These are phyloP conservation scores for Fusarium brevicatenulatum DNA, from an alignment of 2,329 filamentous ascomycete genomes.

Conservation along the genomic window DNA sequence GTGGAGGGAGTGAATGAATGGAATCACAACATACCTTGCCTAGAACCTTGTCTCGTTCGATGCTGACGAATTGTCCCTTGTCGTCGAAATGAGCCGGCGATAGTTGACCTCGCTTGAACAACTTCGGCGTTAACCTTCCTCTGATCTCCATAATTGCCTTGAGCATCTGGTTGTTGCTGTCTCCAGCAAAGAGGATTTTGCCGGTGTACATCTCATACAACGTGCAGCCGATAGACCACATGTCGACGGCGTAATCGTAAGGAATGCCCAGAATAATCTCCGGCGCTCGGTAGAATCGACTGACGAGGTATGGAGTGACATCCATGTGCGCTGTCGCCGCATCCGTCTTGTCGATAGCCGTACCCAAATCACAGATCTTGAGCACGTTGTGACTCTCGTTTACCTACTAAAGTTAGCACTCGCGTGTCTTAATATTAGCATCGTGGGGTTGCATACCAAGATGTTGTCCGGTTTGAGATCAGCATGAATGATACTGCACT, in stretches of 20 bases:
- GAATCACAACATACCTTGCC: conserved; percentile 71
- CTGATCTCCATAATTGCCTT: conserved; percentile 95
- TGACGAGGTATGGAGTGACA: conserved; percentile 93
- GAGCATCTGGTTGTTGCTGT: conserved; percentile 98
- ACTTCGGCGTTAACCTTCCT: conserved; percentile 88
- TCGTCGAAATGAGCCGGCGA: conserved; percentile 85
- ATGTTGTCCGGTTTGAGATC: conserved; percentile 99
- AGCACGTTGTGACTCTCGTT: conserved; percentile 85
- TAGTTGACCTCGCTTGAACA: conserved; percentile 84
- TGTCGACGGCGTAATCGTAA: conserved; percentile 93
- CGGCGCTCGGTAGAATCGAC: conserved; percentile 95
- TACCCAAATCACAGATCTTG: conserved; percentile 96
- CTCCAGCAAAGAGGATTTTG: conserved; percentile 94
- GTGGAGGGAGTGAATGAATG: conserved; percentile 30
- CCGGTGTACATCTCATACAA: conserved; percentile 97
- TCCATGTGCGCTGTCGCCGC: conserved; percentile 77
- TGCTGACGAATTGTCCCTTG: conserved; percentile 82
- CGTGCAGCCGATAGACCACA: conserved; percentile 98
- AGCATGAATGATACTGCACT: conserved; percentile 92
- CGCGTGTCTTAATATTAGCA: not conserved
- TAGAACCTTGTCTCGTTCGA: conserved; percentile 88
- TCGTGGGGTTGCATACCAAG: conserved; percentile 63
- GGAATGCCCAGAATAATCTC: conserved; percentile 98
- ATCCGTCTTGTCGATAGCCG: conserved; percentile 91
- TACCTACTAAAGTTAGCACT: conserved; percentile 57